Conservation (phyloP, 2,329 filamentous ascomycete genomes). For the Colletotrichum siamense region DNA sequence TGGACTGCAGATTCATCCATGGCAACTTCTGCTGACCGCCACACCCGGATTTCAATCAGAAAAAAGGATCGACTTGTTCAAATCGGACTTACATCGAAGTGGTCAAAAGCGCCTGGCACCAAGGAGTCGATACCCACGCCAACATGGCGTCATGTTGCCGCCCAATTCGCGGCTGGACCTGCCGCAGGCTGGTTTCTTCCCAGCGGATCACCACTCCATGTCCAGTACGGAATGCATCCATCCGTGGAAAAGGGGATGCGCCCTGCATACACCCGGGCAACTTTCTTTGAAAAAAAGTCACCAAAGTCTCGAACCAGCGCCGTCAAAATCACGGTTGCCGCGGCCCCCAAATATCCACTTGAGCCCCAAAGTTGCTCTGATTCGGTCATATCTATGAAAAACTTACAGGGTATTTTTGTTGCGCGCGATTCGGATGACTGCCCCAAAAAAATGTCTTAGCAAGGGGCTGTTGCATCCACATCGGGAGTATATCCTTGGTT, state of each 20-base stretch:
- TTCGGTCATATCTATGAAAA: not conserved
- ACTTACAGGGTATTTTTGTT: not conserved
- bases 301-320: not conserved
- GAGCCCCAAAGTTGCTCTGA: not conserved
- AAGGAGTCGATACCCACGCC: not conserved
- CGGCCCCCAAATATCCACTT: slow-evolving; percentile 3
- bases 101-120: not conserved
- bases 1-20: not conserved
- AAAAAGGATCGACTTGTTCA: not conserved
- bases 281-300: not conserved
- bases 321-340: not conserved
- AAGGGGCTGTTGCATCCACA: not conserved
- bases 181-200: slow-evolving; percentile 3
- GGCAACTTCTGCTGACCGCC: not conserved
- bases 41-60: not conserved
- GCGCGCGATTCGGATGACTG: not conserved
- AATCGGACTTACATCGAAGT: not conserved
- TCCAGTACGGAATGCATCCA: not conserved
- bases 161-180: not conserved
- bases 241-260: slow-evolving; percentile 6
- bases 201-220: slow-evolving; percentile 1
- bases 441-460: not conserved
- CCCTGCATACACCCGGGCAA: not conserved
- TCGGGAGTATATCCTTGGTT: not conserved
- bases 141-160: not conserved